phyloP scores from a whole-genome alignment of 2,329 filamentous ascomycete genomes.

The Cryphonectria nitschkei region DNA sequence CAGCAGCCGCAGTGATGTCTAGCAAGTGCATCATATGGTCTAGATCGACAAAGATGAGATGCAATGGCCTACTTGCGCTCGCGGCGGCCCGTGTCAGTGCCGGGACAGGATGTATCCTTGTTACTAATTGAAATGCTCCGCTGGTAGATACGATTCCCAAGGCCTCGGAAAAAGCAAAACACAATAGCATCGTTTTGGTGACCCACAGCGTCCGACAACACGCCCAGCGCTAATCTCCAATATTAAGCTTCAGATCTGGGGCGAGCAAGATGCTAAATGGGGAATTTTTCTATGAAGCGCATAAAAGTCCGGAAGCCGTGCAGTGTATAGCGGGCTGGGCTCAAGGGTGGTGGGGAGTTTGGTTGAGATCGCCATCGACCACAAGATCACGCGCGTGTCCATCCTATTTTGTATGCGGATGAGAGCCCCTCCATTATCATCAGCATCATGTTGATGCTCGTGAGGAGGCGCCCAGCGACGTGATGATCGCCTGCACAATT shows the following conservation, averaged over 20 bases:
- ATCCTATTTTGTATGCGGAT: neutral
- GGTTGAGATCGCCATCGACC: neutral
- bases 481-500: neutral
- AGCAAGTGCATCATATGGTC: neutral
- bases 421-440: neutral
- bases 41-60: neutral
- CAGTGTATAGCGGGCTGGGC: neutral
- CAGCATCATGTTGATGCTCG: neutral
- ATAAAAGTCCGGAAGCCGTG: neutral
- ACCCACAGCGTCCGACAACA: neutral
- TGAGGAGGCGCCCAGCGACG: neutral
- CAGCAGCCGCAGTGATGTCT: neutral
- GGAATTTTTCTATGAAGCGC: neutral
- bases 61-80: neutral
- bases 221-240: neutral
- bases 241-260: neutral
- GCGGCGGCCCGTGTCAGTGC: neutral
- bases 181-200: neutral
- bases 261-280: neutral
- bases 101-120: conserved; percentile 1
- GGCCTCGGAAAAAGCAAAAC: neutral
- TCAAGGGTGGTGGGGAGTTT: neutral
- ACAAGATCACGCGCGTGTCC: neutral
- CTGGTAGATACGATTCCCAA: neutral
- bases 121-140: neutral